phyloP scores from a whole-genome alignment of 306 rosid species.

The Sechiopsis laciniata region DNA sequence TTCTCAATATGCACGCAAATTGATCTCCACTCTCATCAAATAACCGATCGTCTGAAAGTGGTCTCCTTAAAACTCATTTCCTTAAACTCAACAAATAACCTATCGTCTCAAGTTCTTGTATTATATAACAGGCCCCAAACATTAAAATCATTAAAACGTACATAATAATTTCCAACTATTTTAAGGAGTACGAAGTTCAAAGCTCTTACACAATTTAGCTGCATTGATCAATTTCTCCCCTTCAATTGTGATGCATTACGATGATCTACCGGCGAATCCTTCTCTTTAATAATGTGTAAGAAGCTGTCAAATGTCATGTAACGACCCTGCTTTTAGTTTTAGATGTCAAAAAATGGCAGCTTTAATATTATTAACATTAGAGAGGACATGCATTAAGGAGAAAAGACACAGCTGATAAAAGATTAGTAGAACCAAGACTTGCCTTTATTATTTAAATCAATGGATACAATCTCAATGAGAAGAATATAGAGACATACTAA shows the following conservation, averaged over 20 bases:
- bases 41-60: too few relatives aligned
- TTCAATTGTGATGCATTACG: neutral
- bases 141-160: too few relatives aligned
- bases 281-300: neutral
- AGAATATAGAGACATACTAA: conserved; percentile 2
- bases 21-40: too few relatives aligned
- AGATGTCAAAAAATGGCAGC: conserved; percentile 2
- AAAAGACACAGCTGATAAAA: neutral
- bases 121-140: too few relatives aligned
- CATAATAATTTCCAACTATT: too few relatives aligned
- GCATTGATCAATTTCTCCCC: conserved; percentile 7
- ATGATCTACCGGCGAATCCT: neutral
- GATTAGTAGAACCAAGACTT: neutral
- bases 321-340: neutral
- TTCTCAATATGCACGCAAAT: too few relatives aligned
- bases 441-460: conserved; percentile 16
- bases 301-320: conserved; percentile 9
- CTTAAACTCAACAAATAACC: too few relatives aligned
- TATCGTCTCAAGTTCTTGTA: too few relatives aligned
- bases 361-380: neutral
- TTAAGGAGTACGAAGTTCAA: neutral
- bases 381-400: neutral
- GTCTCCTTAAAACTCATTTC: too few relatives aligned
- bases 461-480: conserved; percentile 19
- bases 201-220: neutral